Conservation (phyloP, 2,329 filamentous ascomycete genomes). For the Dothistroma pini region DNA sequence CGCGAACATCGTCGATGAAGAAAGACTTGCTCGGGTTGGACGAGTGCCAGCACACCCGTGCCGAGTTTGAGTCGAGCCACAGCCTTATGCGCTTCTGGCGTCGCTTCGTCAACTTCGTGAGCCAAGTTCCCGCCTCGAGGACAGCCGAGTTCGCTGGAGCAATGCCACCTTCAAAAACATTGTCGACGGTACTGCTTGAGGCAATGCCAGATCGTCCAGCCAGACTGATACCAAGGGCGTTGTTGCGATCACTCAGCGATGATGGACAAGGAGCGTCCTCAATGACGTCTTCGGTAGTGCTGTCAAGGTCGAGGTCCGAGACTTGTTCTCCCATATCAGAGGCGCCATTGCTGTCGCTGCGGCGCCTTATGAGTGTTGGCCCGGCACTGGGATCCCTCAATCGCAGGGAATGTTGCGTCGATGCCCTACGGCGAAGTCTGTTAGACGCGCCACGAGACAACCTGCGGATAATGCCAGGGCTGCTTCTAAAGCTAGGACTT, state of each 20-base stretch:
- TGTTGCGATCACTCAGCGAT: constrained; percentile 31
- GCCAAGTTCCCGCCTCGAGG: constrained; percentile 71
- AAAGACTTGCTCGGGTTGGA: constrained; percentile 76
- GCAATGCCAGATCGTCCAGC: constrained; percentile 29
- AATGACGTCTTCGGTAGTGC: constrained; percentile 48
- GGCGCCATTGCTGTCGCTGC: constrained; percentile 84
- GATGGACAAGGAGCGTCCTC: constrained; percentile 26
- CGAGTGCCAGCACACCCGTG: constrained; percentile 84
- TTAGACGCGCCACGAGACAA: constrained; percentile 76
- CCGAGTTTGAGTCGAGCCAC: constrained; percentile 75
- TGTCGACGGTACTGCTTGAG: constrained; percentile 25
- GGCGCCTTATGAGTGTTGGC: constrained; percentile 78
- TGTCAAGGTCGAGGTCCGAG: constrained; percentile 53
- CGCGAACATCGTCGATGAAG: constrained; percentile 92
- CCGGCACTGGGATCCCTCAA: constrained; percentile 86
- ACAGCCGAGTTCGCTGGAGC: constrained; percentile 73
- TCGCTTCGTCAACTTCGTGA: constrained; percentile 85
- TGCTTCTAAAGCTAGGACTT: constrained; percentile 25
- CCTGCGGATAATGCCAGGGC: constrained; percentile 65
- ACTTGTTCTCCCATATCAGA: constrained; percentile 44
- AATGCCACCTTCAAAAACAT: constrained; percentile 43
- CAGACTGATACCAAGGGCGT: constrained; percentile 43
- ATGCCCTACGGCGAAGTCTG: constrained; percentile 69
- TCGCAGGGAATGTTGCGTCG: constrained; percentile 65
- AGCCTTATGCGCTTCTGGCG: constrained; percentile 69